A percentile compares a stretch with the other conserved stretches of the same genome.
Conservation (phyloP, 371 early-diverging fungal species). For the Neoconidiobolus thromboides region DNA sequence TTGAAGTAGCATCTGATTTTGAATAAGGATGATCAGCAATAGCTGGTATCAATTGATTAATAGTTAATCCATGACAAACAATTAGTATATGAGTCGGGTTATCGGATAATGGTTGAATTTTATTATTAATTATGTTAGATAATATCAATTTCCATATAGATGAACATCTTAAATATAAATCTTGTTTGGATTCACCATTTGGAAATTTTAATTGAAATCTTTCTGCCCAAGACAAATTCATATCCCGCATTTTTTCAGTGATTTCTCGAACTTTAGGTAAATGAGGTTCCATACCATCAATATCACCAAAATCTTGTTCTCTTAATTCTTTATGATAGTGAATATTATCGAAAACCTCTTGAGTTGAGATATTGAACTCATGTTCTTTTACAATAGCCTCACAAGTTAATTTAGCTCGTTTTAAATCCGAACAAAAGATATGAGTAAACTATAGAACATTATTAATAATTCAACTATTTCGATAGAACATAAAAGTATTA, state of each 20-base stretch:
- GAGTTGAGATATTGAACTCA: no score
- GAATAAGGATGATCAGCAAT: background rate
- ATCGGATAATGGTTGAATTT: no score
- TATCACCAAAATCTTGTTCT: slow-evolving; percentile 1
- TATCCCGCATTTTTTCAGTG: background rate
- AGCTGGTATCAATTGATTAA: background rate
- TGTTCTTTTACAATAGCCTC: background rate
- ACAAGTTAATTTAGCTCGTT: slow-evolving; percentile 1
- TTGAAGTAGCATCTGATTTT: background rate
- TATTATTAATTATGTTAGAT: background rate
- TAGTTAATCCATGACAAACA: background rate
- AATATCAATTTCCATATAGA: background rate
- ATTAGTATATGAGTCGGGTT: background rate
- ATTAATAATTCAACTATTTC: no score
- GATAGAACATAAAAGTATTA: background rate
- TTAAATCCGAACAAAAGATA: background rate
- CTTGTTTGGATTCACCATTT: background rate
- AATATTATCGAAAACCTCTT: background rate
- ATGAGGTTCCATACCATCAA: background rate
- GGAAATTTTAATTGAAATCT: background rate
- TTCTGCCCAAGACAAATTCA: background rate
- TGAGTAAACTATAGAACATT: background rate
- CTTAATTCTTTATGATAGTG: background rate
- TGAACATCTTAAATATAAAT: background rate
- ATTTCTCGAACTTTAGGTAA: background rate